phyloP scores from a whole-genome alignment of 2,329 filamentous ascomycete species.

The Sporothrix pallida region DNA sequence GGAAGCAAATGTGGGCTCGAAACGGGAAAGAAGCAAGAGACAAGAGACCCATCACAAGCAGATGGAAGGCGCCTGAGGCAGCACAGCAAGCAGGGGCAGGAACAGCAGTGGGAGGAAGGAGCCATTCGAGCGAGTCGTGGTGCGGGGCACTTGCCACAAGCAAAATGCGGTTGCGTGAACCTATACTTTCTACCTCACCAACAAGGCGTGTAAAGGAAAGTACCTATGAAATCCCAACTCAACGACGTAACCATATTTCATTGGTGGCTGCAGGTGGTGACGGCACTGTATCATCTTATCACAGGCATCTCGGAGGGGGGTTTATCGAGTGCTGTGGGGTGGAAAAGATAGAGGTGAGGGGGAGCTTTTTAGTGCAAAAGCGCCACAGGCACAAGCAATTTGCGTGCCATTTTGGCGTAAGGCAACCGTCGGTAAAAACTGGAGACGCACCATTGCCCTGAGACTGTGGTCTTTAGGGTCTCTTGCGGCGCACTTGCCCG shows the following conservation, averaged over 20 bases:
- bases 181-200: not conserved
- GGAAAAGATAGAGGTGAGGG: not conserved
- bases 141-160: constrained; percentile 31
- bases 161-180: not conserved
- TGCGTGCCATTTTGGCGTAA: constrained; percentile 17
- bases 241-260: too few relatives aligned
- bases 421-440: constrained; percentile 8
- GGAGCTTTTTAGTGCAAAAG: constrained; percentile 30
- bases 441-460: not conserved
- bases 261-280: not conserved
- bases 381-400: not conserved
- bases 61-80: not conserved
- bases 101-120: constrained; percentile 7
- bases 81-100: constrained; percentile 9
- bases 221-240: not conserved
- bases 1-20: too few relatives aligned
- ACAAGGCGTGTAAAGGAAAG: not conserved
- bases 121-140: not conserved
- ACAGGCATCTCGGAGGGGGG: not conserved
- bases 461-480: not conserved
- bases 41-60: not conserved
- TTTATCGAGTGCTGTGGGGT: not conserved
- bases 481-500: constrained; percentile 2
- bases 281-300: not conserved
- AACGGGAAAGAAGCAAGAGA: constrained; percentile 8